Percentiles rank a stretch among this genome's conserved stretches.
Conservation (phyloP, 352 stramenopile genomes). For the Lagenidium sp. region DNA sequence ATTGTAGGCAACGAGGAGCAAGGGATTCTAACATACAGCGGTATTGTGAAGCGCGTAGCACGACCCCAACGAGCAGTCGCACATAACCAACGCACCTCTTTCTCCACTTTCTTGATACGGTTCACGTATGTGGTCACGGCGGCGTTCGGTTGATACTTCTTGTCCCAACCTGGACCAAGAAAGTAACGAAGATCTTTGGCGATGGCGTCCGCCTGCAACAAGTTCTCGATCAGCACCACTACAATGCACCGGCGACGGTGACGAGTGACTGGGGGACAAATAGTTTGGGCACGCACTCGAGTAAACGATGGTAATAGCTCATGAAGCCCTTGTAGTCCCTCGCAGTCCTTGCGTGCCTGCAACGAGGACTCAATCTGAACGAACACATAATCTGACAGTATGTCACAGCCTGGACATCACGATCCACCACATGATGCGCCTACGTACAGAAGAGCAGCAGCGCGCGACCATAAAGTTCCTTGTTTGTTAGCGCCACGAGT, state of each 20-base stretch:
- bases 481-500: slow-evolving; percentile 52
- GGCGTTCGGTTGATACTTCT: slow-evolving; percentile 36
- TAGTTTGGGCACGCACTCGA: slow-evolving; percentile 17
- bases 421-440: neutral
- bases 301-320: slow-evolving; percentile 28
- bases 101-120: slow-evolving; percentile 40
- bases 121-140: slow-evolving; percentile 47
- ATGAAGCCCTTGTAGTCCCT: slow-evolving; percentile 28
- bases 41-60: no score
- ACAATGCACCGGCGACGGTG: no score
- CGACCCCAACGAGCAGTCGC: no score
- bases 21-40: slow-evolving; percentile 39
- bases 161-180: slow-evolving; percentile 47
- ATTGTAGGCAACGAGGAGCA: slow-evolving; percentile 48
- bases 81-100: slow-evolving; percentile 39
- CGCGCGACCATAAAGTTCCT: slow-evolving; percentile 48
- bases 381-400: slow-evolving; percentile 50
- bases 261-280: no score
- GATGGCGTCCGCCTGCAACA: slow-evolving; percentile 47
- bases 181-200: slow-evolving; percentile 53
- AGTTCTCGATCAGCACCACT: no score
- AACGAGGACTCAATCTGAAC: slow-evolving; percentile 48
- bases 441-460: slow-evolving; percentile 69
- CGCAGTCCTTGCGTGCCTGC: slow-evolving; percentile 30
- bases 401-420: neutral